A percentile compares a stretch with the other conserved stretches of the same genome.
Evolutionary conservation across 441 rosid species (phyloP).

Genomic region (Mallotus japonicus): DNA sequence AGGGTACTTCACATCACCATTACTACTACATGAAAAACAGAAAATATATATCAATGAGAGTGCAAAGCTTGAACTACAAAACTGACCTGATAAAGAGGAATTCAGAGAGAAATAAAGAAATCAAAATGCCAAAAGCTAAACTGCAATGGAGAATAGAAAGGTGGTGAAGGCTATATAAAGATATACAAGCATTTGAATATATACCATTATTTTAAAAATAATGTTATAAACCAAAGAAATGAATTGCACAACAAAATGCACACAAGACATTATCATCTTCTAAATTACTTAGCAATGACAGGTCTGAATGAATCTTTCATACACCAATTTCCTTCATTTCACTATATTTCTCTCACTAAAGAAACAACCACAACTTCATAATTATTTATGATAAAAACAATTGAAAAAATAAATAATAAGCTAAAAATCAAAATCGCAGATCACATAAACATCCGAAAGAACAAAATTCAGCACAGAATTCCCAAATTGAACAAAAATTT

Average conservation of each 20-base stretch:
- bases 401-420: neutral
- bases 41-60: slow-evolving; percentile 18
- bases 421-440: slow-evolving; percentile 28
- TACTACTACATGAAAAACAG: neutral
- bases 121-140: neutral
- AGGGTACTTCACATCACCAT: neutral
- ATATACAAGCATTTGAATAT: too few species aligned
- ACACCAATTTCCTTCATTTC: slow-evolving; percentile 24
- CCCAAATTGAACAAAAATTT: slow-evolving; percentile 26
- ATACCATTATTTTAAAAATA: too few species aligned
- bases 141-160: slow-evolving; percentile 17
- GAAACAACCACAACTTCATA: slow-evolving; percentile 22
- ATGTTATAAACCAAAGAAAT: too few species aligned
- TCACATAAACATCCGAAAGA: slow-evolving; percentile 12
- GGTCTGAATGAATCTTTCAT: slow-evolving; percentile 1
- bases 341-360: slow-evolving; percentile 27
- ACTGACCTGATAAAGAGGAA: slow-evolving; percentile 54
- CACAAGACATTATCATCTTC: slow-evolving; percentile 22
- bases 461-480: slow-evolving; percentile 18
- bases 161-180: too few species aligned
- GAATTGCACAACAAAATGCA: slow-evolving; percentile 18
- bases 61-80: slow-evolving; percentile 13
- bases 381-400: neutral
- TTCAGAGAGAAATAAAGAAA: slow-evolving; percentile 33
- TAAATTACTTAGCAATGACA: slow-evolving; percentile 27